Base-by-base conservation (phyloP, 2,329 filamentous ascomycete genomes). In the Cyanodermella asteris region DNA sequence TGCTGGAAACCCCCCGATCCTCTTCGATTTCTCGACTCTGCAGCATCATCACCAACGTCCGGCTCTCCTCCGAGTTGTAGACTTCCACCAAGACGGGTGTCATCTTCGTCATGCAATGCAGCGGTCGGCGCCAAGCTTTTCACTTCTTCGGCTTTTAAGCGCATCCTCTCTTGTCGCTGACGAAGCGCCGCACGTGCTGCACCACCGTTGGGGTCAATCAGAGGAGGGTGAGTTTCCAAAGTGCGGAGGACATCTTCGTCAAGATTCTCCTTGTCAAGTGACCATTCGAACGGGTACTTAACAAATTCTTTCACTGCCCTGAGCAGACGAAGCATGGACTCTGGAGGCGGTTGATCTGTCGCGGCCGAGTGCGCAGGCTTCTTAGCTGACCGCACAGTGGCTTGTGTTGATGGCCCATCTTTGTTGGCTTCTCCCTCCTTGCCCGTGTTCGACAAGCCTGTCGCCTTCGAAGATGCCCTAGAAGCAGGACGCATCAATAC, bases 31-130 rank as follows among this genome's bases (percentile, higher is more conserved):
- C n/a, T n/a, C n/a, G n/a, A n/a, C n/a, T n/a, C n/a, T n/a, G n/a
- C n/a, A n/a, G 42, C 49, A 13, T 78, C 72, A 32, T 64, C 61
- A 36, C 91, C 80, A 43, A 22, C 32, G 9, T 94, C 84, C 0
- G 84, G 84, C 44, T 94, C 84, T 21, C 84, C 84, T 29, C 84
- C 84, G 11, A 94, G 60, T 30, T 90, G 82, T 29, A 87, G 58
- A 43, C 84, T 94, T 9, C 76, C 77, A 36, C 75, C 75, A 46
- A 87, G 81, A 2, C 69, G 67, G 28, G 74, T 72, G 29, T 77
- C 78, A 34, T 91, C 81, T 15, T 60, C 57, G 22, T 61, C 56
- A n/a, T n/a, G n/a, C n/a, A n/a, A n/a, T n/a, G n/a, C n/a, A 4
- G 49, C 47, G 20, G 47, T 46, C 13, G 48, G 40, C 10, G 52